phyloP scores from a whole-genome alignment of 1,139 yeast species.

The Suhomyces taliae region DNA sequence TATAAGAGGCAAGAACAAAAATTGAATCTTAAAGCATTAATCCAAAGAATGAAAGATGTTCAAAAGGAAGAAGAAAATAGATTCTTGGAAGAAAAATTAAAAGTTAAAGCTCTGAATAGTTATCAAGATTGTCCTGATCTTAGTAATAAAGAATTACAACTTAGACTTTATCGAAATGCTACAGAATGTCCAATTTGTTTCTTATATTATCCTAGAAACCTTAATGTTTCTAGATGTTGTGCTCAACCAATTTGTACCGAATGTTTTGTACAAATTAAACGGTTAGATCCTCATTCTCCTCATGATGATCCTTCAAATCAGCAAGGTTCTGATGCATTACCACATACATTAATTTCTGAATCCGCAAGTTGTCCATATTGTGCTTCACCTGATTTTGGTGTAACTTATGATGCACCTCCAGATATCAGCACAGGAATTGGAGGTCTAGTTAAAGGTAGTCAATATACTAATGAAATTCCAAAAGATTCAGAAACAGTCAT shows the following conservation, averaged over 20 bases:
- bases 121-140: conserved; percentile 16
- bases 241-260: conserved; percentile 93
- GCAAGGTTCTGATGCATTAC: conserved; percentile 33
- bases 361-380: conserved; percentile 94
- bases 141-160: conserved; percentile 32
- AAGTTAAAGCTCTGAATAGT: conserved; percentile 17
- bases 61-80: conserved; percentile 57
- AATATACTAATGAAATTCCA: conserved; percentile 10
- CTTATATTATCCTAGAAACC: conserved; percentile 73
- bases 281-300: conserved; percentile 94
- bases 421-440: conserved; percentile 55
- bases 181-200: conserved; percentile 95
- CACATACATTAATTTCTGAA: conserved; percentile 74
- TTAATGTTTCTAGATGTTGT: conserved; percentile 88
- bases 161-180: conserved; percentile 59
- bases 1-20: conserved; percentile 58
- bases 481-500: conserved; percentile 16
- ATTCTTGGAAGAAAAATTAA: conserved; percentile 42
- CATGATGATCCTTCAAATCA: conserved; percentile 54
- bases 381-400: conserved; percentile 84
- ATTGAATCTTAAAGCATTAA: conserved; percentile 47
- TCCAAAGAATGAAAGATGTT: conserved; percentile 46
- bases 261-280: conserved; percentile 92
- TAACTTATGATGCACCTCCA: conserved; percentile 68
- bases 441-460: conserved; percentile 29